phyloP scores from a whole-genome alignment of 306 rosid species.

The Fragaria iinumae region DNA sequence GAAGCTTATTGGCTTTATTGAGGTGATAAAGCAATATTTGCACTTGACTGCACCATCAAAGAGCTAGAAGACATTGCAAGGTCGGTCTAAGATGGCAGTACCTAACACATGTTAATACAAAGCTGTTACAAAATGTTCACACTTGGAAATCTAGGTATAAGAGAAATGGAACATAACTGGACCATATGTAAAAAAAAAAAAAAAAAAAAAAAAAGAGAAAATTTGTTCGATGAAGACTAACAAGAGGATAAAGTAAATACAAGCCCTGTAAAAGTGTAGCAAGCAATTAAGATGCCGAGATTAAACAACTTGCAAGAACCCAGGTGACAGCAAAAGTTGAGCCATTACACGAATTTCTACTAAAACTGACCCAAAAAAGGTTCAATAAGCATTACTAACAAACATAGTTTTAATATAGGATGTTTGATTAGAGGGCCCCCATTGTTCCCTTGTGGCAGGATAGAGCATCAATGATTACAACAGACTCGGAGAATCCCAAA shows the following conservation, averaged over 20 bases:
- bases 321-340: neutral
- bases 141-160: neutral
- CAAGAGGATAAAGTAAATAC: neutral
- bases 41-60: neutral
- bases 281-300: neutral
- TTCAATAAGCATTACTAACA: neutral
- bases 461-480: neutral
- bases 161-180: neutral
- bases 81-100: neutral
- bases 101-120: neutral
- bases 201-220: neutral
- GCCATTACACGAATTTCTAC: conserved; percentile 6
- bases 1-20: neutral
- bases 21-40: neutral
- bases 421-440: neutral
- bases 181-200: neutral
- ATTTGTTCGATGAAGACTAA: neutral
- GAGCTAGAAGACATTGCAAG: neutral
- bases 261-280: neutral
- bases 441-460: neutral
- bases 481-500: neutral
- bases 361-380: neutral
- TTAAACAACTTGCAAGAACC: neutral
- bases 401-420: neutral
- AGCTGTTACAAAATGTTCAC: neutral